phyloP scores from a whole-genome alignment of 1,284 basidiomycete genomes.

The Agaricales sp. region DNA sequence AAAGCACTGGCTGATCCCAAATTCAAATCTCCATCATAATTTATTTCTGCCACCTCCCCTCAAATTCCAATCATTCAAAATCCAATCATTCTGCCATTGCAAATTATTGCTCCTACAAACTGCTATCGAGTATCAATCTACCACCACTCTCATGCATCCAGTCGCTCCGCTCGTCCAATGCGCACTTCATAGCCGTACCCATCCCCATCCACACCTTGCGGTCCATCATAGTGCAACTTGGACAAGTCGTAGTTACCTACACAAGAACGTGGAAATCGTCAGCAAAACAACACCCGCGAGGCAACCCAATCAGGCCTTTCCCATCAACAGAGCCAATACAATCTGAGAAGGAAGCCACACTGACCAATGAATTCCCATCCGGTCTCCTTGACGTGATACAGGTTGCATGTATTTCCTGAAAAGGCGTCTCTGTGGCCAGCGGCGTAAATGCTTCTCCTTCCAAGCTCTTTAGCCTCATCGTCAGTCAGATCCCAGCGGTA shows the following conservation, averaged over 20 bases:
- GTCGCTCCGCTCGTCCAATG: conserved; percentile 18
- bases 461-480: conserved; percentile 93
- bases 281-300: conserved; percentile 1
- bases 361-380: conserved; percentile 91
- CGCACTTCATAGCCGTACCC: conserved; percentile 75
- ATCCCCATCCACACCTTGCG: conserved; percentile 25
- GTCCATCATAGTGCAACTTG: conserved; percentile 77
- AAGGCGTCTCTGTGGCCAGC: conserved; percentile 97
- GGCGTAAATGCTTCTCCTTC: conserved; percentile 90
- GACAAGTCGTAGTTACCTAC: conserved; percentile 78
- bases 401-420: conserved; percentile 94
- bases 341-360: conserved; percentile 18
- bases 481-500: conserved; percentile 93
- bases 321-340: background rate
- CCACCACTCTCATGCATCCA: background rate
- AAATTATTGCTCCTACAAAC: background rate
- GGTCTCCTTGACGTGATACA: conserved; percentile 91
- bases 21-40: background rate
- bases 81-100: background rate
- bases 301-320: background rate
- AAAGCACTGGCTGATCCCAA: background rate
- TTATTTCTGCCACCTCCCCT: background rate
- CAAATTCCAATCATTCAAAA: background rate
- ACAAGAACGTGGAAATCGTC: conserved; percentile 11
- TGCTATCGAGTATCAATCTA: background rate